phyloP scores from a whole-genome alignment of 2,329 filamentous ascomycete species.

The Teratosphaeria epicoccoides region DNA sequence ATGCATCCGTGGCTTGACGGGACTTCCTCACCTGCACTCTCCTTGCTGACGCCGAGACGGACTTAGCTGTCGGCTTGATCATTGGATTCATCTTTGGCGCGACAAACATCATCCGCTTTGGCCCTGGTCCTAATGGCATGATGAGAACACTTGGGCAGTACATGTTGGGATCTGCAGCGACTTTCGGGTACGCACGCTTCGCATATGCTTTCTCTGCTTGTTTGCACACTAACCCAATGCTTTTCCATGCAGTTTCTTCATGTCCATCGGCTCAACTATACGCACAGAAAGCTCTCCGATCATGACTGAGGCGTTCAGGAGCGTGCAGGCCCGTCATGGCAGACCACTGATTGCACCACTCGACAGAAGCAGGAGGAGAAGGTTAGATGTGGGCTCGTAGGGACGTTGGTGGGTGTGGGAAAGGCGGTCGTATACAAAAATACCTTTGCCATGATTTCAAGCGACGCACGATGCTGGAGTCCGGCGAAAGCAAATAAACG shows the following conservation, averaged over 20 bases:
- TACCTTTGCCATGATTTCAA: neutral
- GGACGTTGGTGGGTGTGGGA: neutral
- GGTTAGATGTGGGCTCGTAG: neutral
- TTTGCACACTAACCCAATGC: neutral
- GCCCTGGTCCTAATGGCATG: slow-evolving; percentile 84
- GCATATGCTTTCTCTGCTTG: neutral
- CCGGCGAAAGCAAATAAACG: too few species aligned
- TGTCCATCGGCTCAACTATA: slow-evolving; percentile 96
- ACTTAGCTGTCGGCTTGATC: slow-evolving; percentile 87
- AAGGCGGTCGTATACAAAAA: neutral
- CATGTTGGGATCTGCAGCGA: slow-evolving; percentile 89
- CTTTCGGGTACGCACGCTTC: slow-evolving; percentile 66
- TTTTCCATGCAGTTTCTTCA: slow-evolving; percentile 65
- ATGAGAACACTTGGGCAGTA: slow-evolving; percentile 92
- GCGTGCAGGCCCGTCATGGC: slow-evolving; percentile 48
- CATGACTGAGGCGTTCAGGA: slow-evolving; percentile 63
- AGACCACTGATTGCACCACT: slow-evolving; percentile 58
- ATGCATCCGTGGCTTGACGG: slow-evolving; percentile 43
- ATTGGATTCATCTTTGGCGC: slow-evolving; percentile 97
- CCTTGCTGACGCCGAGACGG: too few species aligned
- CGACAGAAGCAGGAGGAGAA: slow-evolving; percentile 2
- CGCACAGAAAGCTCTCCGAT: slow-evolving; percentile 78
- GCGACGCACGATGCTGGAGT: neutral
- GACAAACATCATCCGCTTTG: slow-evolving; percentile 87
- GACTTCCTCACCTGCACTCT: too few species aligned